Base-by-base conservation (phyloP, 768 basidiomycete genomes). In the Daedaleopsis nitida region DNA sequence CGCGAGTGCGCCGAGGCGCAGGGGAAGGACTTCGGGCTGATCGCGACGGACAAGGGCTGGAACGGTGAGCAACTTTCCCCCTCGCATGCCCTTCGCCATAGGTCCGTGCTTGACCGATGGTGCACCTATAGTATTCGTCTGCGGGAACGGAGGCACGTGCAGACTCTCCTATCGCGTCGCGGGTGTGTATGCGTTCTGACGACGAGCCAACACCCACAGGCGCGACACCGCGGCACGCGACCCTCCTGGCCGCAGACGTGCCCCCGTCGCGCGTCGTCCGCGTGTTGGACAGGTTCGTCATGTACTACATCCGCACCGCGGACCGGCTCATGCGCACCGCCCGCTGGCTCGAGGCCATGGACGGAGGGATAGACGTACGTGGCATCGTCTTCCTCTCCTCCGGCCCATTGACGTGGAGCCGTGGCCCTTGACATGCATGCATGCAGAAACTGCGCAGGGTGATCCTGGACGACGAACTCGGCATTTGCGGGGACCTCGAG, bases 31-130 rank as follows among this genome's bases (percentile, higher is more conserved):
- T 92, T 91, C 65, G 89, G 89, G 13, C 73, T 90, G 42, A 91
- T 91, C 58, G 89, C 88, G 1, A 89, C 87, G 0, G 86, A 85
- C 72, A 89, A 91, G 72, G 89, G 89, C n/a, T 91, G 88, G 87
- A 89, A 91, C 66, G 70, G 81, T 84, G 63, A 60, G 77, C 64
- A 9, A 24, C 2, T 35, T 17, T 24, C 3, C 9, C 47, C 6
- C 16, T 32, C 34, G 35, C 24, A 13, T 10, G 21, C 39, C 3
- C 34, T 48, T 34, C 21, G 19, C 47, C n/a, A n/a, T n/a, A n/a
- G n/a, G n/a, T n/a, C n/a, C n/a, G n/a, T n/a, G n/a, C n/a, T n/a
- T n/a, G n/a, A n/a, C n/a, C 38, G 5, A 43, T 4, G n/a, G 21
- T 35, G 13, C 16, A 35, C 42, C 17, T 51, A 55, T 16, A 82